A percentile compares a stretch with the other conserved stretches of the same genome.
These are phyloP conservation scores for Meyerozyma athensensis DNA, from an alignment of 1,139 yeast species.

Conservation along the genomic window DNA sequence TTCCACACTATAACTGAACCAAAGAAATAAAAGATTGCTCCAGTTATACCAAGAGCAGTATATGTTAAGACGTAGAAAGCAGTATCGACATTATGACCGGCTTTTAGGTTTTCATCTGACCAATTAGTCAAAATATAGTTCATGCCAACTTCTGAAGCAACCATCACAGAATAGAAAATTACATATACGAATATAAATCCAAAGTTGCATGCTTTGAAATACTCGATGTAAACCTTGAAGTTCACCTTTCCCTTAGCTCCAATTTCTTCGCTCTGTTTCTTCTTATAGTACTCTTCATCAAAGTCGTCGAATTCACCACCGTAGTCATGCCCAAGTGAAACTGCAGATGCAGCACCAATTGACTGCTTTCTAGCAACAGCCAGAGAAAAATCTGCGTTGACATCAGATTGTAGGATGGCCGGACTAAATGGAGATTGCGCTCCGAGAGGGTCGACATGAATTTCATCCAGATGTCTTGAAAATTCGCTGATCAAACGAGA, in stretches of 20 bases:
- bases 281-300: slow-evolving; percentile 14
- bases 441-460: slow-evolving; percentile 6
- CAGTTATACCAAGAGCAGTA: slow-evolving; percentile 23
- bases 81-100: slow-evolving; percentile 22
- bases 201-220: slow-evolving; percentile 33
- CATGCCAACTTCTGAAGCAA: slow-evolving; percentile 22
- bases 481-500: slow-evolving; percentile 23
- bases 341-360: slow-evolving; percentile 16
- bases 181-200: slow-evolving; percentile 23
- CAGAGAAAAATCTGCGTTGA: neutral
- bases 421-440: no score
- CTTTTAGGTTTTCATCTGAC: slow-evolving; percentile 30
- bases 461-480: slow-evolving; percentile 15
- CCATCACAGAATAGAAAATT: slow-evolving; percentile 17
- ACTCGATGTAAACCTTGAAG: slow-evolving; percentile 27
- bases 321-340: slow-evolving; percentile 20
- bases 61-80: slow-evolving; percentile 23
- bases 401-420: neutral
- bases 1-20: slow-evolving; percentile 30
- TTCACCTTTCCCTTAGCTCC: slow-evolving; percentile 30
- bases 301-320: slow-evolving; percentile 16
- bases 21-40: slow-evolving; percentile 23
- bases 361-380: slow-evolving; percentile 1
- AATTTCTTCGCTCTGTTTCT: slow-evolving; percentile 28
- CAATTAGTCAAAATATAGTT: slow-evolving; percentile 32